Evolutionary conservation across 2,329 filamentous ascomycete genomes (phyloP), one percentile per base, ranked within the genome.

Genomic region (Aspergillus pseudoglaucus): DNA sequence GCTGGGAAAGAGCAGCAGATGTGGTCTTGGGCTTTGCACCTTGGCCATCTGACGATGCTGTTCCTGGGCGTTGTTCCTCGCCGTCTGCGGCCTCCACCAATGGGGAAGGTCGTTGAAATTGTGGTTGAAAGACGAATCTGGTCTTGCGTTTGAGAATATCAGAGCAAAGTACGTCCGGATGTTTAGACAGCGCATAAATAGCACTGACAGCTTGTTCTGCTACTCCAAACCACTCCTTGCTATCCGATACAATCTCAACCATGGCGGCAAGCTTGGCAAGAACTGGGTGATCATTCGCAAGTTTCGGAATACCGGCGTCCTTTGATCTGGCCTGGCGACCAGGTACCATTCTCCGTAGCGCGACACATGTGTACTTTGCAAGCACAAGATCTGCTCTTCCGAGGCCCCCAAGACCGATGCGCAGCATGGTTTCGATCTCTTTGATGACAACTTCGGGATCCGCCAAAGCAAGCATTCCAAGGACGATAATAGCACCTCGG

Each of bases 201-300:
- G 93, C 93, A 56, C 87, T 88, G 64, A 98, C 88, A 7, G 93
- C 91, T 70, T 98, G 93, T 65, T 98, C 94, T 17, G 93, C 90
- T 39, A 97, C 84, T 3, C 93, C 93, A 59, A 73, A 90, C 88
- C 93, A 98, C 65, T 98, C 93, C 63, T 94, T 93, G 72, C 85
- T 95, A 50, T 95, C 85, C 0, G 89, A 91, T 5, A 84, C 79
- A 4, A 96, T 83, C 55, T 96, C 89, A 15, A 87, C 84, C 59
- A 97, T 90, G 17, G 86, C 83, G 8, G 89, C 89, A 7, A 98
- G 77, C 59, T 86, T 86, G 3, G 78, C 75, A 23, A 96, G 75
- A 15, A 97, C 87, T 7, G 90, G 89, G 63, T 98, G 91, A 50
- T 96, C 90, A 60, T 96, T 98, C 4, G 88, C 80, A 38, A 98